Conservation (phyloP, 805 yeast species). For the Brettanomyces nanus region DNA sequence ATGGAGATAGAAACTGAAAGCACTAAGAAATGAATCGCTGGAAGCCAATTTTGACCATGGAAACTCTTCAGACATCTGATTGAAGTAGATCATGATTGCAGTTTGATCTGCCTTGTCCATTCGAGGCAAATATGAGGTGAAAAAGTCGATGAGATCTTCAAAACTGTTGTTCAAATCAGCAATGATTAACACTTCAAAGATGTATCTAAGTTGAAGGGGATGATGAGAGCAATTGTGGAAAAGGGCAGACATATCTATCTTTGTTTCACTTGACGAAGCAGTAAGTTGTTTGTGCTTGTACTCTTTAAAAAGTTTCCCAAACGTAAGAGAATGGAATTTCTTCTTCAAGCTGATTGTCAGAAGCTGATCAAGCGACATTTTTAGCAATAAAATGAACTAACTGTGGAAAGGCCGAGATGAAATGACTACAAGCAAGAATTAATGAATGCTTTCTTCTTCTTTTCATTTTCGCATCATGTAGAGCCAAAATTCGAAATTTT, state of each 20-base stretch:
- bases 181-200: conserved; percentile 20
- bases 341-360: conserved; percentile 16
- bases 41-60: conserved; percentile 16
- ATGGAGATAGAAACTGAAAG: conserved; percentile 11
- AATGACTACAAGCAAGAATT: too few species aligned
- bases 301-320: conserved; percentile 21
- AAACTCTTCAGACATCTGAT: conserved; percentile 16
- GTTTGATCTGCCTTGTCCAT: conserved; percentile 15
- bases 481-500: too few species aligned
- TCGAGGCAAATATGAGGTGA: conserved; percentile 11
- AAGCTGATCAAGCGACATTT: conserved; percentile 14
- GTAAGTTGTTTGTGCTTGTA: conserved; percentile 14
- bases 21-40: conserved; percentile 10
- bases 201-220: conserved; percentile 20
- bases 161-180: conserved; percentile 19
- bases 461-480: too few species aligned
- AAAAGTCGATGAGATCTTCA: conserved; percentile 18
- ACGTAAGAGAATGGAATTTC: conserved; percentile 19
- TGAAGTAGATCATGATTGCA: conserved; percentile 19
- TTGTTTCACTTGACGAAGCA: conserved; percentile 1
- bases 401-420: too few species aligned
- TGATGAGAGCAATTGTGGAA: conserved; percentile 11
- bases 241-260: conserved; percentile 14
- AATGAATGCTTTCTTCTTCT: too few species aligned
- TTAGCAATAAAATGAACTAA: too few species aligned